A percentile compares a stretch with the other conserved stretches of the same genome.
phyloP scores from a whole-genome alignment of 164 flowering plant genomes.

The Kingdonia uniflora region DNA sequence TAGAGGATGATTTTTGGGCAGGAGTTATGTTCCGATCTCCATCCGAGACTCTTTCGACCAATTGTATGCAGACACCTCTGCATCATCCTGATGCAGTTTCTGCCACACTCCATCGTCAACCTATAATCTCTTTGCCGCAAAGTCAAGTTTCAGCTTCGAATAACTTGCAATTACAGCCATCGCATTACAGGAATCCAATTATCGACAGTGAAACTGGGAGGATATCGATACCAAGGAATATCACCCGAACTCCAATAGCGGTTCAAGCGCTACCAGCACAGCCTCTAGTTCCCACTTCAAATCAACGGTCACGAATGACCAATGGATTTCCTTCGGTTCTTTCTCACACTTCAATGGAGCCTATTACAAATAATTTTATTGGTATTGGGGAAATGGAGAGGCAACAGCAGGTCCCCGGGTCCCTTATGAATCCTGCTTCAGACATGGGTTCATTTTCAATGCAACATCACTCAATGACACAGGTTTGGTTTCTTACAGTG shows the following conservation, averaged over 20 bases:
- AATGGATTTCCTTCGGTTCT: conserved; percentile 19
- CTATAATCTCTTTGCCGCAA: conserved; percentile 9
- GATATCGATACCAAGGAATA: conserved; percentile 20
- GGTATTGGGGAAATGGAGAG: conserved; percentile 20
- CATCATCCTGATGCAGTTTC: conserved; percentile 36
- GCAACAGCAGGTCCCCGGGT: conserved; percentile 26
- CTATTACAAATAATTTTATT: conserved; percentile 12
- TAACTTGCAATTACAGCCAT: conserved; percentile 25
- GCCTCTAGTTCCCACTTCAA: conserved; percentile 15
- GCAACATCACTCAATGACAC: conserved; percentile 20
- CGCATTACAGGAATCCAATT: conserved; percentile 20
- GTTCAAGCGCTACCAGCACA: conserved; percentile 65
- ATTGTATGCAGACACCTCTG: conserved; percentile 21
- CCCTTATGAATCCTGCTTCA: conserved; percentile 12
- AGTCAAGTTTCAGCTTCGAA: conserved; percentile 18
- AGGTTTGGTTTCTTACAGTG: conserved; percentile 17
- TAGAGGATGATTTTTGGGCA: conserved; percentile 29
- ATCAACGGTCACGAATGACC: conserved; percentile 20
- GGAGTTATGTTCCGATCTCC: conserved; percentile 10
- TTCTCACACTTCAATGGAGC: conserved; percentile 9
- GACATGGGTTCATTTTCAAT: conserved; percentile 18
- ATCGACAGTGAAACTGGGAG: conserved; percentile 27
- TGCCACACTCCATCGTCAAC: conserved; percentile 23
- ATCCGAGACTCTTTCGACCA: conserved; percentile 11
- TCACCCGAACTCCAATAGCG: conserved; percentile 42